A percentile compares a stretch with the other conserved stretches of the same genome.
Evolutionary conservation across 2,329 filamentous ascomycete species (phyloP).

Genomic region (Diaporthe velutina): DNA sequence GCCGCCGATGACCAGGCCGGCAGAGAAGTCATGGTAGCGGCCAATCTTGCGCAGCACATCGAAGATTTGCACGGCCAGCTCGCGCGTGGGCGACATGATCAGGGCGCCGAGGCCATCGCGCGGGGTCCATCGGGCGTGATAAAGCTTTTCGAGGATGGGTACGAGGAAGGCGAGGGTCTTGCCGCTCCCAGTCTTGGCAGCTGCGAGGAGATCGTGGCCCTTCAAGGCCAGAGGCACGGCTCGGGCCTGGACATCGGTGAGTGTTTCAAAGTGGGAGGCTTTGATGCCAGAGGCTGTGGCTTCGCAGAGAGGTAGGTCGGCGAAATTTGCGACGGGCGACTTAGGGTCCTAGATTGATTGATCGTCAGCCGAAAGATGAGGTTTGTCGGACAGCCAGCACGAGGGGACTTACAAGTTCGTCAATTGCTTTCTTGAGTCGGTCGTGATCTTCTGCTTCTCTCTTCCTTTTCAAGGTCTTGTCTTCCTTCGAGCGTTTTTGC

Average conservation of each 20-base stretch:
- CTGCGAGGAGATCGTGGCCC: constrained; percentile 89
- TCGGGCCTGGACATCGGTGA: constrained; percentile 92
- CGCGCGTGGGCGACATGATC: constrained; percentile 93
- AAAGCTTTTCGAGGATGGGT: constrained; percentile 92
- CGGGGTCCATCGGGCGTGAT: constrained; percentile 89
- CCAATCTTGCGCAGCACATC: constrained; percentile 93
- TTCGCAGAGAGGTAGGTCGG: constrained; percentile 86
- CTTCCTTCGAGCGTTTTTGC: constrained; percentile 38
- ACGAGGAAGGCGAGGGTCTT: constrained; percentile 95
- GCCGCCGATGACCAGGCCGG: constrained; percentile 92
- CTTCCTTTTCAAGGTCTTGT: constrained; percentile 43
- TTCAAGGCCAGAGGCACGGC: constrained; percentile 91
- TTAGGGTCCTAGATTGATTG: constrained; percentile 67
- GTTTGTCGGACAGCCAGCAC: too few relatives aligned
- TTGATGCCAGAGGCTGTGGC: constrained; percentile 84
- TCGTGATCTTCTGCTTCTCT: constrained; percentile 43
- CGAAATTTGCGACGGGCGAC: constrained; percentile 75
- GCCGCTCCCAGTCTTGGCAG: constrained; percentile 94
- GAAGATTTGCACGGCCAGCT: constrained; percentile 97
- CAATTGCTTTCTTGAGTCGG: constrained; percentile 60
- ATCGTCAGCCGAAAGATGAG: not conserved
- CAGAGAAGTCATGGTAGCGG: constrained; percentile 89
- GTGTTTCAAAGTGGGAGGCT: constrained; percentile 86
- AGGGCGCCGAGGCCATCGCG: constrained; percentile 92
- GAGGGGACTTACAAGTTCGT: constrained; percentile 66